Base-by-base conservation (phyloP, 2,329 filamentous ascomycete species). In the Xylaria sp. region DNA sequence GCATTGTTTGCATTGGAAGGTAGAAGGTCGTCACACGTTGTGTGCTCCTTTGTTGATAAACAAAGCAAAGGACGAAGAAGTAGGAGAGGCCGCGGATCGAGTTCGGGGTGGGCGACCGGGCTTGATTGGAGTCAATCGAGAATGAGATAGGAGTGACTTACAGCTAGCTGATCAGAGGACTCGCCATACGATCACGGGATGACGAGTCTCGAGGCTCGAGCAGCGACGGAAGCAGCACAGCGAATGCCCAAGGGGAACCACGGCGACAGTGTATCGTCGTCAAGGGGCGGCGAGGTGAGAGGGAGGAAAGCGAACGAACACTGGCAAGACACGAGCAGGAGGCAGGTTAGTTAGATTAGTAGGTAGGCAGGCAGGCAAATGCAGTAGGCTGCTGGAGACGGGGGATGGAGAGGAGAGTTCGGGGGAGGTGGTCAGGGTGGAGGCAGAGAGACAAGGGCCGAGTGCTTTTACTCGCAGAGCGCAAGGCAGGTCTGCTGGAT, bases 201-300 rank as follows among this genome's bases (percentile, higher is more conserved):
- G 71, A 73, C 71, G 68, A 72, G 69, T 68, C 64, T 67, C 67
- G 54, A 70, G 70, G 67, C 62, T 71, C 64, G 42, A 55, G 56
- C 45, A 45, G 61, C 34, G 54, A 55, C 19, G 39, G 48, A 32
- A 34, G 60, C 42, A 48, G 45, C 55, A 60, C 27, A 61, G 58
- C 42, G 36, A 53, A 34, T 42, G 3, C 39, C 39, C 39, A 24
- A 39, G 19, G 45, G n/a, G 47, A 34, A 36, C 21, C 45, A 61
- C 45, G 36, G 34, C 50, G 36, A 32, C 48, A 27, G 55, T 61
- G 45, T 51, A 32, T 61, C 60, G 56, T 62, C 51, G 56, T 68
- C 56, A 48, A 62, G 62, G 58, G 57, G 24, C 27, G 24, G 57
- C 63, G 53, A 63, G 36, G 61, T 62, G 56, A 64, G 61, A 55